phyloP scores from a whole-genome alignment of 495 filamentous ascomycete species.

The Tuber melanosporum region DNA sequence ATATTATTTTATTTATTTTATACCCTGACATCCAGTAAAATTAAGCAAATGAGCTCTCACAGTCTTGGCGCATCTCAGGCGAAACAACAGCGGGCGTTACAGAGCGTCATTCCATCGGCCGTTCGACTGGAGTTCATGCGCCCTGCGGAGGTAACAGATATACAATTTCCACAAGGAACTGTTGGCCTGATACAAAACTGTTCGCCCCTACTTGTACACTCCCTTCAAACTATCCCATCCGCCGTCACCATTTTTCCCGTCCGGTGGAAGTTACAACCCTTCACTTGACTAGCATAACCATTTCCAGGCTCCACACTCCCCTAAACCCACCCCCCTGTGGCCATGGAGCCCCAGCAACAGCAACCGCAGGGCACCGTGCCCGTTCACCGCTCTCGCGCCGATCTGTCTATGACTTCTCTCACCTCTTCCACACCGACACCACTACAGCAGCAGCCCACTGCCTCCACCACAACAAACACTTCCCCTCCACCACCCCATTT shows the following conservation, averaged over 20 bases:
- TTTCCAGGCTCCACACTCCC: conserved; percentile 9
- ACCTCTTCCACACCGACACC: conserved; percentile 24
- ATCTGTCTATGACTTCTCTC: conserved; percentile 34
- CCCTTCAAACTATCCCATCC: background rate
- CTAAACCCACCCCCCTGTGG: conserved; percentile 10
- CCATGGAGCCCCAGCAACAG: conserved; percentile 34
- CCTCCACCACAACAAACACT: conserved; percentile 16
- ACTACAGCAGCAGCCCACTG: conserved; percentile 3
- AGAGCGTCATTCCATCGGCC: background rate
- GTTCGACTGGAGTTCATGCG: background rate
- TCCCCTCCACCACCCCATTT: conserved; percentile 14
- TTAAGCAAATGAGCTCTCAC: background rate
- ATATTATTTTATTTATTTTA: no score
- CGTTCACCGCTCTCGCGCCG: conserved; percentile 32
- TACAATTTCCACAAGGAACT: background rate
- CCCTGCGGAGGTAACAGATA: background rate
- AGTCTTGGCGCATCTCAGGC: background rate
- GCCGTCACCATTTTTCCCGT: background rate
- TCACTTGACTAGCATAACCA: conserved; percentile 3
- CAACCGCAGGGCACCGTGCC: conserved; percentile 21
- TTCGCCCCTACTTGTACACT: background rate
- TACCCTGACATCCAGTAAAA: background rate
- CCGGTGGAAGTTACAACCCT: conserved; percentile 3
- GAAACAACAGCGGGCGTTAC: background rate
- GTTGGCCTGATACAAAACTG: background rate